Conservation (phyloP, 257 asterid species). For the Thymus mandschuricus region DNA sequence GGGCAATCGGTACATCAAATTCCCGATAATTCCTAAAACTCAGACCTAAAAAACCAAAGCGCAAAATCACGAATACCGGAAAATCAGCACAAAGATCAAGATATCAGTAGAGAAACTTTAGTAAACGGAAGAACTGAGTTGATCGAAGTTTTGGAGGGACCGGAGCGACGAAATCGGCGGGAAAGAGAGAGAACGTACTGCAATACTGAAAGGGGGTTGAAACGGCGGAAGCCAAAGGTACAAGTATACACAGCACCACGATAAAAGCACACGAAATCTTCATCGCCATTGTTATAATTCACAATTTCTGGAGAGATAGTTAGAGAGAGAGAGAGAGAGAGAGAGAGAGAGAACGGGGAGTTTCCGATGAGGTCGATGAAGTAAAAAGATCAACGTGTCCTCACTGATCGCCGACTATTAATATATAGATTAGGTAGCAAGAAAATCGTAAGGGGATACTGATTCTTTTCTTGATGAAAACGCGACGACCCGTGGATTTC, state of each 20-base stretch:
- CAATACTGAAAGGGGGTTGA: slow-evolving; percentile 41
- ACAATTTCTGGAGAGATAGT: background rate
- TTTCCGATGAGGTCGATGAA: slow-evolving; percentile 18
- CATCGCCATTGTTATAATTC: slow-evolving; percentile 20
- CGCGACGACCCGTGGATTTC: too few species aligned
- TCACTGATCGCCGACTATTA: slow-evolving; percentile 6
- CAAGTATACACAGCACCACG: slow-evolving; percentile 37
- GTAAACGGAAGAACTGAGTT: background rate
- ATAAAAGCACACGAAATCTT: slow-evolving; percentile 39
- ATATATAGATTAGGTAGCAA: background rate
- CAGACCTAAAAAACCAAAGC: background rate
- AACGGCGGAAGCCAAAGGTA: slow-evolving; percentile 44
- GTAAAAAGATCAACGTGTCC: background rate
- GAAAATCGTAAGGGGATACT: background rate
- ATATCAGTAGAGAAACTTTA: background rate
- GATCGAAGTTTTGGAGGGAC: background rate
- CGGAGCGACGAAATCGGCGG: background rate
- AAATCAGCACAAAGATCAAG: background rate
- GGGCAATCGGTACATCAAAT: background rate
- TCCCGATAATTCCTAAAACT: slow-evolving; percentile 15
- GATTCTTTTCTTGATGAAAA: too few species aligned
- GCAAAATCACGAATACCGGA: background rate
- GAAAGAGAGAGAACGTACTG: slow-evolving; percentile 42
- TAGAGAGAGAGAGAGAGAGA: background rate
- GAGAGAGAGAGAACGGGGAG: slow-evolving; percentile 2